These are phyloP conservation scores for Groenewaldozyma sp. DNA, from an alignment of 1,139 yeast genomes.

Conservation along the genomic window DNA sequence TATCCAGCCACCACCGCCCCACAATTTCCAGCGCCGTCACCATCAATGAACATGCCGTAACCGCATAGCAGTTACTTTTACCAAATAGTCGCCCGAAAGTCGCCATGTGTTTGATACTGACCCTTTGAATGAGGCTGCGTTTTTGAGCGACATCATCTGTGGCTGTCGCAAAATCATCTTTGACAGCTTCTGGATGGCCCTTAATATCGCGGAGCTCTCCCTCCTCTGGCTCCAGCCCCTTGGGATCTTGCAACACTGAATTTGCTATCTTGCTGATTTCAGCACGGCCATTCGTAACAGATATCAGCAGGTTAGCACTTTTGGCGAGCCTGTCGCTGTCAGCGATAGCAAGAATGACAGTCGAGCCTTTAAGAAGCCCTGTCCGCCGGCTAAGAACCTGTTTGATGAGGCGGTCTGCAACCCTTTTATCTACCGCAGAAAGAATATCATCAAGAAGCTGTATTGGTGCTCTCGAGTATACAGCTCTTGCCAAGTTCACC, in stretches of 20 bases:
- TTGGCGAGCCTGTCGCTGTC: constrained; percentile 35
- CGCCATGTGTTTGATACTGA: too few species aligned
- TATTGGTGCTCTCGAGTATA: constrained; percentile 73
- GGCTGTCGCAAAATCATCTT: background rate
- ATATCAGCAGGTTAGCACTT: constrained; percentile 1
- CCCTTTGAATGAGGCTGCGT: background rate
- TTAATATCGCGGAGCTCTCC: background rate
- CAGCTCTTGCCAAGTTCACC: constrained; percentile 77
- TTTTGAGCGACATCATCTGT: background rate
- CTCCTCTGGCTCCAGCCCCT: background rate
- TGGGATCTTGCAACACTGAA: background rate
- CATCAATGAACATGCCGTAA: background rate
- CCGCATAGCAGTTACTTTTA: background rate
- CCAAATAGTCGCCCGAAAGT: constrained; percentile 1
- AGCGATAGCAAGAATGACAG: constrained; percentile 72
- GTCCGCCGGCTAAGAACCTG: constrained; percentile 45
- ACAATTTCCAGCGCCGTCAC: background rate
- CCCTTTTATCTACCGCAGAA: constrained; percentile 82
- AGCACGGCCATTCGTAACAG: constrained; percentile 4
- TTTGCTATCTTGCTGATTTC: background rate
- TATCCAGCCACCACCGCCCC: constrained; percentile 6
- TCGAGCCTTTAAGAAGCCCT: constrained; percentile 60
- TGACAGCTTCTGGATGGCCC: background rate
- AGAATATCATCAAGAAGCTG: constrained; percentile 71
- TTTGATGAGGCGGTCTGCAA: constrained; percentile 56